Evolutionary conservation across 73 alveolate genomes (phyloP).

Genomic region (Tetrahymena borealis): DNA sequence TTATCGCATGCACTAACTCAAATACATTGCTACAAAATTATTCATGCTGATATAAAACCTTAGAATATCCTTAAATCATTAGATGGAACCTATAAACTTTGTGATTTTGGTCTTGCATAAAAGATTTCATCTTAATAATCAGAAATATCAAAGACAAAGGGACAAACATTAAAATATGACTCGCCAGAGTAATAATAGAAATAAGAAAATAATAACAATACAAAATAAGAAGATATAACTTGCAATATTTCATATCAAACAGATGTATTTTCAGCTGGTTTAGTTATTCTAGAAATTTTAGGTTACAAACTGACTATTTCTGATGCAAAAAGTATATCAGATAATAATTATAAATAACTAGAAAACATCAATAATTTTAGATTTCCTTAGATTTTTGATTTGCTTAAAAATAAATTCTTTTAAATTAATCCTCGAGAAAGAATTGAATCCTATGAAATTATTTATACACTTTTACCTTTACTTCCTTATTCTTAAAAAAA

Average conservation of each 20-base stretch:
- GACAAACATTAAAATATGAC: background rate
- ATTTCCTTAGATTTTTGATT: background rate
- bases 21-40: background rate
- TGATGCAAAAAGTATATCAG: too few relatives aligned
- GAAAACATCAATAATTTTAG: background rate
- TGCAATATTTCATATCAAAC: too few relatives aligned
- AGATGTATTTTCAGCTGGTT: too few relatives aligned
- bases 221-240: too few relatives aligned
- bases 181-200: background rate
- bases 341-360: too few relatives aligned
- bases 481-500: background rate
- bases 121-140: background rate
- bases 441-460: background rate
- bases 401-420: background rate
- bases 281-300: too few relatives aligned
- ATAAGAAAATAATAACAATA: too few relatives aligned
- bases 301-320: too few relatives aligned
- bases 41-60: background rate
- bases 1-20: background rate
- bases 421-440: background rate
- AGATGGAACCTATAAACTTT: background rate
- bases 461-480: background rate
- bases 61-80: background rate
- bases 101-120: background rate
- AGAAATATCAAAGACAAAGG: background rate